Conservation (phyloP, 2,329 filamentous ascomycete genomes). For the Atkinsonella hypoxylon region DNA sequence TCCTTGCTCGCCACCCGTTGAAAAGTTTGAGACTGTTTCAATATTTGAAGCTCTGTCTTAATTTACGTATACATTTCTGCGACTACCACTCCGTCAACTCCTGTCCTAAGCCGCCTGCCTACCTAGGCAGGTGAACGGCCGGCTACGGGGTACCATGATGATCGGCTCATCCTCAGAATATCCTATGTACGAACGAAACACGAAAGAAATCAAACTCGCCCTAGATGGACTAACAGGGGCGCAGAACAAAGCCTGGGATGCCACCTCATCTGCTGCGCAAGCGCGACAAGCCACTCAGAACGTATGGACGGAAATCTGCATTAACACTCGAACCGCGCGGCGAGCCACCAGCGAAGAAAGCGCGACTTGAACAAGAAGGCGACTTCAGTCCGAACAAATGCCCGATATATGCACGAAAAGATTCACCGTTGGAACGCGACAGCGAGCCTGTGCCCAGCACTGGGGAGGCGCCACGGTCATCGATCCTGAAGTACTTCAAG, state of each 20-base stretch:
- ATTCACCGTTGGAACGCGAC: not conserved
- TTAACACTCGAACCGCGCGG: constrained; percentile 13
- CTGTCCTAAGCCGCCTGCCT: not conserved
- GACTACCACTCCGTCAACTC: not conserved
- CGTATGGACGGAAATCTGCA: constrained; percentile 25
- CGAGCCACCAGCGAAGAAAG: constrained; percentile 18
- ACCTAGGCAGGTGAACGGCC: not conserved
- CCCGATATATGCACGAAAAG: not conserved
- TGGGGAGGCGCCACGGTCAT: constrained; percentile 12
- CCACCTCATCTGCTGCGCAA: constrained; percentile 12
- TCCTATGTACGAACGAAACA: constrained; percentile 13
- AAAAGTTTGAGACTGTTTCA: too few relatives aligned
- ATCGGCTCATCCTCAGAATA: constrained; percentile 16
- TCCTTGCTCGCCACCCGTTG: too few relatives aligned
- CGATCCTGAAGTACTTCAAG: constrained; percentile 31
- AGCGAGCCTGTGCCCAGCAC: not conserved
- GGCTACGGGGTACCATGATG: constrained; percentile 5
- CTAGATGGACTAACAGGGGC: not conserved
- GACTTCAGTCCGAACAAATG: not conserved
- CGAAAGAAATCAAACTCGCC: not conserved
- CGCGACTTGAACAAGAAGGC: constrained; percentile 5
- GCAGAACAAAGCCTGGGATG: constrained; percentile 21
- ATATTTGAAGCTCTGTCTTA: too few relatives aligned
- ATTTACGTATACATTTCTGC: too few relatives aligned
- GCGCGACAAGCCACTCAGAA: constrained; percentile 25